A percentile compares a stretch with the other conserved stretches of the same genome.
phyloP scores from a whole-genome alignment of 306 rosid species.

The Trifolium pratense region DNA sequence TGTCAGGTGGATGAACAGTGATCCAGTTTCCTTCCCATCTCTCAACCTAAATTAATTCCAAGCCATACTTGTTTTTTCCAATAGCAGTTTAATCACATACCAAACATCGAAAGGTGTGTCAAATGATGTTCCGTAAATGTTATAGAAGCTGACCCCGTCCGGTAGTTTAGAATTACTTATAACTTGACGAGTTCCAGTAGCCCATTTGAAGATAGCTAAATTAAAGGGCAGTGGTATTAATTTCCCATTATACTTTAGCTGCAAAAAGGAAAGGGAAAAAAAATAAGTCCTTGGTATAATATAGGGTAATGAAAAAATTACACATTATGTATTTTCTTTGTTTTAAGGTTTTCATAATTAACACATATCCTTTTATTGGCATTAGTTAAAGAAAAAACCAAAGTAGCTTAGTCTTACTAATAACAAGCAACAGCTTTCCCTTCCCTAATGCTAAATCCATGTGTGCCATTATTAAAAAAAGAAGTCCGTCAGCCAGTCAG shows the following conservation, averaged over 20 bases:
- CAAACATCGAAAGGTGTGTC: conserved; percentile 92
- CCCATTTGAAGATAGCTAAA: conserved; percentile 71
- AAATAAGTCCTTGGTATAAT: conserved; percentile 38
- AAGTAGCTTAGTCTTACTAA: conserved; percentile 3
- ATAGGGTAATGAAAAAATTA: neutral
- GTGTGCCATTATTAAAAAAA: neutral
- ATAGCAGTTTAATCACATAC: conserved; percentile 56
- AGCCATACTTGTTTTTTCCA: neutral
- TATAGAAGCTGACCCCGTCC: conserved; percentile 79
- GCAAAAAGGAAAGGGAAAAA: conserved; percentile 42
- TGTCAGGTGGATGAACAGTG: conserved; percentile 17
- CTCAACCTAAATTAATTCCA: conserved; percentile 28
- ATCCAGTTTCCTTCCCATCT: conserved; percentile 31
- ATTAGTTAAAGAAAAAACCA: neutral
- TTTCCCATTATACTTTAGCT: conserved; percentile 73
- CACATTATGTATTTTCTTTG: conserved; percentile 2
- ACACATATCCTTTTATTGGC: conserved; percentile 8
- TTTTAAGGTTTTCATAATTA: conserved; percentile 29
- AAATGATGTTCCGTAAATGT: conserved; percentile 77
- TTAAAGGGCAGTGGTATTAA: conserved; percentile 76
- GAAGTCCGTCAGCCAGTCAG: neutral
- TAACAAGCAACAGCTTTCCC: conserved; percentile 1
- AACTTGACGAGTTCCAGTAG: conserved; percentile 70
- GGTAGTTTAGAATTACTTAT: conserved; percentile 66
- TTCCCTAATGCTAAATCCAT: too few relatives aligned